Conservation (phyloP, 352 stramenopile species). For the Globisporangium paroecandrum region DNA sequence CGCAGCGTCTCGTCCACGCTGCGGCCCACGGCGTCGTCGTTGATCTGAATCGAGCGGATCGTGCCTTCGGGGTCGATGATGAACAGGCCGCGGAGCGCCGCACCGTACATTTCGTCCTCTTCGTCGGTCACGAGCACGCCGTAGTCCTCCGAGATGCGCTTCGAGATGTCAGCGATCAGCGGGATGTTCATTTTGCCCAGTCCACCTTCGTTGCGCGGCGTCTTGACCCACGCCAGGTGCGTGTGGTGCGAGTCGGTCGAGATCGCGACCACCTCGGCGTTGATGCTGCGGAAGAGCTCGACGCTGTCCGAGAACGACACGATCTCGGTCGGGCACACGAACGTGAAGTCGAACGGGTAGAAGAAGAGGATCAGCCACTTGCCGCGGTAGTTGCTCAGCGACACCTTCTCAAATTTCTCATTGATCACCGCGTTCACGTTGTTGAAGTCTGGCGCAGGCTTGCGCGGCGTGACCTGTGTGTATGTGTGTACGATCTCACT, state of each 20-base stretch:
- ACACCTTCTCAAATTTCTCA: slow-evolving; percentile 79
- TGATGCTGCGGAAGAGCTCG: slow-evolving; percentile 70
- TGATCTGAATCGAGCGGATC: slow-evolving; percentile 84
- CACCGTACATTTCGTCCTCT: slow-evolving; percentile 75
- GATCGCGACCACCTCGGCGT: slow-evolving; percentile 74
- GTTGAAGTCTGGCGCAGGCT: slow-evolving; percentile 62
- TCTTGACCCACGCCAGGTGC: slow-evolving; percentile 82
- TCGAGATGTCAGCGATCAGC: slow-evolving; percentile 77
- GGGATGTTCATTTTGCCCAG: slow-evolving; percentile 85
- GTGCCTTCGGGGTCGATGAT: slow-evolving; percentile 83
- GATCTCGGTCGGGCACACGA: slow-evolving; percentile 85
- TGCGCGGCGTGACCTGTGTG: slow-evolving; percentile 56
- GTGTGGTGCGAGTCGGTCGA: slow-evolving; percentile 85
- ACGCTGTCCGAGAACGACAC: slow-evolving; percentile 77
- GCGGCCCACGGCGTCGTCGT: slow-evolving; percentile 78
- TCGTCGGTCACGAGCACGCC: slow-evolving; percentile 82
- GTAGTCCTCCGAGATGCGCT: slow-evolving; percentile 83
- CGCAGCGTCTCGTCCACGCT: slow-evolving; percentile 82
- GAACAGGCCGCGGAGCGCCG: slow-evolving; percentile 73
- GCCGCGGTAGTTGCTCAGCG: slow-evolving; percentile 64
- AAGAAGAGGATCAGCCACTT: slow-evolving; percentile 88
- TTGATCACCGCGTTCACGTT: slow-evolving; percentile 79
- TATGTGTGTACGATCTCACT: not conserved
- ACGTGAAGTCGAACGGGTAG: slow-evolving; percentile 88
- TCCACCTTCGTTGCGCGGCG: slow-evolving; percentile 67